Base-by-base conservation (phyloP, 2,329 filamentous ascomycete species). In the Botrytis tulipae region DNA sequence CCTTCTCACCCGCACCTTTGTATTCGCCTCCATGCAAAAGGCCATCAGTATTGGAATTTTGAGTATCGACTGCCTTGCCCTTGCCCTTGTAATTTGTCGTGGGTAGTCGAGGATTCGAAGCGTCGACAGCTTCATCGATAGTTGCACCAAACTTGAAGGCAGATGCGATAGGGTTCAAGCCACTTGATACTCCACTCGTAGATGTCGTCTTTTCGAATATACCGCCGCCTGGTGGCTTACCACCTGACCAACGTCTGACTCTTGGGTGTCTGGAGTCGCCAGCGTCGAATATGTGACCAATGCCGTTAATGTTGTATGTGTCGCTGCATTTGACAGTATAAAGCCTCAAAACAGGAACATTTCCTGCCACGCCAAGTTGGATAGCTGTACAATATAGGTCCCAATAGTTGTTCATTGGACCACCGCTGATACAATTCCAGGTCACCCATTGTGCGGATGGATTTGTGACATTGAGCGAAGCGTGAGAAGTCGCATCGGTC, bases 261-360 rank as follows among this genome's bases (percentile, higher is more conserved):
- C 62, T 67, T 54, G 59, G 51, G 37, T 68, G 46, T 48, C 57
- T 40, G 35, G 40, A 44, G 40, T n/a, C 9, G 18, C 25, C 22
- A 29, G 42, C 29, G 18, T 73, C 61, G 25, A 70, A 73, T 25
- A 73, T 40, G 29, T 73, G 71, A 18, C 71, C 71, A 5, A 42
- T 37, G 14, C 29, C 54, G 12, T 20, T 22, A 22, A 32, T 44
- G n/a, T 51, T 66, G 48, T 51, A 59, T 18, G 44, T 59, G n/a
- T 57, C 66, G 18, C 42, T 62, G 37, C 66, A 62, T 25, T 42
- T 70, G 37, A 70, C 59, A 25, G 71, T 73, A 20, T 67, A 32
- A 70, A 73, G 57, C 25, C 70, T 73, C 57, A 73, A 37, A 10
- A 73, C 70, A 42, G 71, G 71, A 44, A n/a, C 29, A n/a, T 62